phyloP scores from a whole-genome alignment of 345 rosid genomes.

The Camelina neglecta region DNA sequence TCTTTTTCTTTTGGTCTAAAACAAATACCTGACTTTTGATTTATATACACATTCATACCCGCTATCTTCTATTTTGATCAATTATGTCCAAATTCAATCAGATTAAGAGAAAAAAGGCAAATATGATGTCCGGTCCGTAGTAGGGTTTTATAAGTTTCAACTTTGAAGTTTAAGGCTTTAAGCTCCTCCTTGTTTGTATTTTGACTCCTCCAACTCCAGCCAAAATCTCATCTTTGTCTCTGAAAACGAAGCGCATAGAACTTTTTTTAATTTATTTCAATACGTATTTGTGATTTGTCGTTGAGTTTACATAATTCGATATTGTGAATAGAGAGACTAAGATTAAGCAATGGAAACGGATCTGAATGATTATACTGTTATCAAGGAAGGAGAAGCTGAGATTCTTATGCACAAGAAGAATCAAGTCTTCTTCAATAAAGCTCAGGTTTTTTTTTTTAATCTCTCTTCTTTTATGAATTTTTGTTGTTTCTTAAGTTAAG shows the following conservation, averaged over 20 bases:
- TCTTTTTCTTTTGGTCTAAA: background rate
- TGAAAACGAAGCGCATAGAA: background rate
- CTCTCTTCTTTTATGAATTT: background rate
- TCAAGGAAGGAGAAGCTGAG: slow-evolving; percentile 98
- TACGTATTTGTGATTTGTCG: background rate
- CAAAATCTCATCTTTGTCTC: background rate
- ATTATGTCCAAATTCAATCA: background rate
- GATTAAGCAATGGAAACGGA: slow-evolving; percentile 49
- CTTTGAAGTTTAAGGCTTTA: background rate
- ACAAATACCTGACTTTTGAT: background rate
- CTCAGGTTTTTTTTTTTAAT: slow-evolving; percentile 60
- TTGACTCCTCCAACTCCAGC: background rate
- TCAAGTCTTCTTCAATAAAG: slow-evolving; percentile 92
- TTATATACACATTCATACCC: slow-evolving; percentile 21
- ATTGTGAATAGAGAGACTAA: slow-evolving; percentile 8
- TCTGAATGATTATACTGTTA: slow-evolving; percentile 70
- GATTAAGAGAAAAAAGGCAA: background rate
- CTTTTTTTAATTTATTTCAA: too few species aligned
- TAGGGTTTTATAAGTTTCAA: slow-evolving; percentile 30
- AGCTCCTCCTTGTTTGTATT: background rate
- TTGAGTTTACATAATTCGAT: background rate
- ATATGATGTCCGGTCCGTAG: background rate
- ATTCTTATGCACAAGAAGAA: slow-evolving; percentile 91
- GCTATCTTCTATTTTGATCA: background rate
- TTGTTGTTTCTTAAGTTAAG: slow-evolving; percentile 1